Base-by-base conservation (phyloP, 1,284 basidiomycete genomes). In the Ustilago trichophora region DNA sequence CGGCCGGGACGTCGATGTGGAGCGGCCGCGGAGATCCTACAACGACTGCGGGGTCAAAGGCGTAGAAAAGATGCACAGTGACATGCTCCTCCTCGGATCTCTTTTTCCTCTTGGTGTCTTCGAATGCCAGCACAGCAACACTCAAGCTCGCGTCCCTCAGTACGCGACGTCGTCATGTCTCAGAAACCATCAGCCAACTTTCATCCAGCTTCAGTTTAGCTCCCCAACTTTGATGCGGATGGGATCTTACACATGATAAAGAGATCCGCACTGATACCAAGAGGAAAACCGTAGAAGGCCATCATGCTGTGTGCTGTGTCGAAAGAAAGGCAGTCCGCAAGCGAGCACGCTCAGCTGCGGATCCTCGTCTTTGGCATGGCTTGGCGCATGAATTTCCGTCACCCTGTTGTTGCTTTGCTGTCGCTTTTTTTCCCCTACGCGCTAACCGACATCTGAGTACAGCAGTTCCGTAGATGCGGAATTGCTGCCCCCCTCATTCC, bases 361-460 rank as follows among this genome's bases (percentile, higher is more conserved):
- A 27, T 37, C 38, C 47, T 44, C 16, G 16, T 26, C 10, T 29
- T 43, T 27, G 56, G 49, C 40, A 47, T 46, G 36, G 37, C 56
- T 51, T 52, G 56, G 56, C 56, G 56, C 56, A 46, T 51, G 25
- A 37, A 31, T 37, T 49, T 38, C n/a, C n/a, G n/a, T n/a, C n/a
- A n/a, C n/a, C n/a, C n/a, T n/a, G n/a, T n/a, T n/a, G n/a, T n/a
- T n/a, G n/a, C n/a, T n/a, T n/a, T n/a, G n/a, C 22, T 24, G 13
- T 26, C 31, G 18, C 26, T 4, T 41, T 51, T 48, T 43, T 47
- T 46, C 27, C 48, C 49, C 51, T 43, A 51, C 43, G 48, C 58
- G 46, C 42, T 54, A 50, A 54, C 41, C 51, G 58, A 62, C 51
- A 24, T 41, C 42, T 49, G 25, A 26, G 27, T 29, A 29, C 8